A percentile compares a stretch with the other conserved stretches of the same genome.
Evolutionary conservation across 1,284 basidiomycete species (phyloP).

Genomic region (Puccinia horiana): DNA sequence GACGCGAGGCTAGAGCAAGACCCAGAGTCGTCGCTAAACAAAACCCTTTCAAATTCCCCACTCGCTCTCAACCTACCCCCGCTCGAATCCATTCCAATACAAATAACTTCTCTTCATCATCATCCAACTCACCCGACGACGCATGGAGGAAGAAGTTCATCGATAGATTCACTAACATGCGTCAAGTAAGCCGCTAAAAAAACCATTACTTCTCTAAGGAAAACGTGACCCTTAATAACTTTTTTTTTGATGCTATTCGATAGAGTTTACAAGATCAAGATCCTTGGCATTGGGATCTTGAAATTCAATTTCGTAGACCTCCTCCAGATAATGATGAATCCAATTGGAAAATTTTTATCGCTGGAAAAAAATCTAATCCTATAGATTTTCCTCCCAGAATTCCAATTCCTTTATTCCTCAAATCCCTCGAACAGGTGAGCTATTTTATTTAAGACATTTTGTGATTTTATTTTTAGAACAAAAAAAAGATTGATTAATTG

Average conservation of each 20-base stretch:
- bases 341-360: constrained; percentile 43
- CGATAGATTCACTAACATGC: constrained; percentile 24
- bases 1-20: constrained; percentile 32
- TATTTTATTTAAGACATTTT: too few species aligned
- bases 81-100: background rate
- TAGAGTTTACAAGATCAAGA: constrained; percentile 33
- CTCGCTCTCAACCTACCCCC: background rate
- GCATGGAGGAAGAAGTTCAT: constrained; percentile 22
- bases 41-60: constrained; percentile 20
- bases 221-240: background rate
- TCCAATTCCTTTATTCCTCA: constrained; percentile 34
- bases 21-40: constrained; percentile 4
- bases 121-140: background rate
- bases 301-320: background rate
- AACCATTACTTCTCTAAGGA: too few species aligned
- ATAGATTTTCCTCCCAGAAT: background rate
- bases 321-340: constrained; percentile 35
- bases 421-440: constrained; percentile 40
- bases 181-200: constrained; percentile 8
- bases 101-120: background rate
- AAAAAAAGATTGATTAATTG: too few species aligned
- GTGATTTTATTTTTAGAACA: too few species aligned
- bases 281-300: constrained; percentile 35
- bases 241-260: background rate
- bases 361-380: constrained; percentile 3